Percentiles rank a stretch among this genome's conserved stretches.
These are phyloP conservation scores for Solanum neorickii DNA, from an alignment of 257 asterid genomes.

Conservation along the genomic window DNA sequence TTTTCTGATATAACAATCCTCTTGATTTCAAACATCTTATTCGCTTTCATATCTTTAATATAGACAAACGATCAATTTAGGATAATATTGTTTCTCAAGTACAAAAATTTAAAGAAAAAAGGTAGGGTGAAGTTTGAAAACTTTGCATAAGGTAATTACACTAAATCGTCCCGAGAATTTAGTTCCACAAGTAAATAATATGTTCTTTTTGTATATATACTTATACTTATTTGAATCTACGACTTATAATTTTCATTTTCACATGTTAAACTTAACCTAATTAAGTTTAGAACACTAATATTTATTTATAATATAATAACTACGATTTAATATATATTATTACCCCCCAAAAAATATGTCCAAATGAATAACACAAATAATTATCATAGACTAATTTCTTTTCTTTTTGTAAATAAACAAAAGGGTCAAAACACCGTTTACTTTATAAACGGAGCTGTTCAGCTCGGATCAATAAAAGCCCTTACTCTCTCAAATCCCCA, in stretches of 20 bases:
- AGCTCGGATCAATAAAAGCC: background rate
- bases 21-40: too few species aligned
- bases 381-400: background rate
- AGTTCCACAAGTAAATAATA: background rate
- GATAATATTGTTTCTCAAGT: background rate
- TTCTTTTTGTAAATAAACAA: background rate
- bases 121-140: background rate
- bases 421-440: background rate
- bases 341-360: too few species aligned
- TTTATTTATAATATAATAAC: too few species aligned
- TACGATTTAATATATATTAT: too few species aligned
- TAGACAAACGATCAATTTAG: too few species aligned
- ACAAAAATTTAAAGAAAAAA: background rate
- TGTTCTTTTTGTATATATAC: background rate
- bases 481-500: background rate
- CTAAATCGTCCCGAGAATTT: background rate
- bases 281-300: too few species aligned
- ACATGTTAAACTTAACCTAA: too few species aligned
- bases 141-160: background rate
- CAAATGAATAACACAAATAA: too few species aligned
- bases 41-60: too few species aligned
- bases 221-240: background rate
- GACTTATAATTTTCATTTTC: background rate
- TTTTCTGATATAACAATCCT: too few species aligned
- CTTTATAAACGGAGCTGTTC: background rate